Evolutionary conservation across 2,329 filamentous ascomycete species (phyloP).

Genomic region (Pseudogymnoascus sp.): DNA sequence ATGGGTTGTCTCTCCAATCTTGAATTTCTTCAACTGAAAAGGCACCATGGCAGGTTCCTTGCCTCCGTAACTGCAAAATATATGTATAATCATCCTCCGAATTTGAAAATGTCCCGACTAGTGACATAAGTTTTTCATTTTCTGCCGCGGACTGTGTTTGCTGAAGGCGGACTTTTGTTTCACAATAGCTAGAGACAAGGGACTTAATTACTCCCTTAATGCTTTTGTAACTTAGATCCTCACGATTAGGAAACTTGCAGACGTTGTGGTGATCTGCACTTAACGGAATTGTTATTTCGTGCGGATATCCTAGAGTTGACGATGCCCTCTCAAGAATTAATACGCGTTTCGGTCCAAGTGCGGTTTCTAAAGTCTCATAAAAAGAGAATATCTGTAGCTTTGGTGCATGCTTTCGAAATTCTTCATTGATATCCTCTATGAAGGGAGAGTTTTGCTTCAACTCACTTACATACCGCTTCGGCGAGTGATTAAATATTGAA

Average conservation of each 20-base stretch:
- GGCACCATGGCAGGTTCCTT: constrained; percentile 22
- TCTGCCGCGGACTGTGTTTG: background rate
- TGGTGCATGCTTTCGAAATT: constrained; percentile 36
- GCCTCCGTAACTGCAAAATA: constrained; percentile 17
- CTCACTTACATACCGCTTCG: constrained; percentile 35
- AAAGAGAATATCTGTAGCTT: constrained; percentile 38
- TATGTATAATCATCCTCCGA: constrained; percentile 17
- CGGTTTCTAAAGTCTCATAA: constrained; percentile 36
- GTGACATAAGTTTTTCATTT: background rate
- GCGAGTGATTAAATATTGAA: constrained; percentile 20
- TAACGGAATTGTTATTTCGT: constrained; percentile 21
- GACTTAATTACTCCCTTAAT: constrained; percentile 23
- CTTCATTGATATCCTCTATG: constrained; percentile 37
- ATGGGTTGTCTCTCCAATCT: constrained; percentile 4
- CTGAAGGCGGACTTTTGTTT: background rate
- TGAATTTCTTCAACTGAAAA: constrained; percentile 13
- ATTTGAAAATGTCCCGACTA: background rate
- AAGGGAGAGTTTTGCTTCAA: constrained; percentile 31
- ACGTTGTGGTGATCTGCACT: constrained; percentile 30
- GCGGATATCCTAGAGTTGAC: constrained; percentile 24
- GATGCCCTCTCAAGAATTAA: constrained; percentile 25
- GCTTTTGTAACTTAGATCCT: constrained; percentile 31
- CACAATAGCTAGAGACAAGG: background rate
- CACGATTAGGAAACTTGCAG: constrained; percentile 26
- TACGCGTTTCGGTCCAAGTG: constrained; percentile 17